Percentiles rank a stretch among this genome's conserved stretches.
phyloP scores from a whole-genome alignment of 2,329 filamentous ascomycete species.

The Ophiostoma fasciatum region DNA sequence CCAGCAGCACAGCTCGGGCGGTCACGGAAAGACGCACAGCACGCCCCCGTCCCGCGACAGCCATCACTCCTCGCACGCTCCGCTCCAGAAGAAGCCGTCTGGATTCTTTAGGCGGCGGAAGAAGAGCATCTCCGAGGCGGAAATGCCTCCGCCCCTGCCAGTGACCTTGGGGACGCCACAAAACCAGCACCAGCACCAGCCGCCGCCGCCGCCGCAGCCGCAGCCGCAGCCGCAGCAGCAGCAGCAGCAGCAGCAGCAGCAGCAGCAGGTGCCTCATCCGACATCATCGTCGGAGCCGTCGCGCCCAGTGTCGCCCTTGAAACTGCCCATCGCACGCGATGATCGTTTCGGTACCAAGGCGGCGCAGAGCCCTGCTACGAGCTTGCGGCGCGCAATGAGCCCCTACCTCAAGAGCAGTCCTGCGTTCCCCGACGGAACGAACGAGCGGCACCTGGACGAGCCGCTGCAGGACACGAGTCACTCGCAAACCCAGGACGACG shows the following conservation, averaged over 20 bases:
- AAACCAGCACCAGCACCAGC: neutral
- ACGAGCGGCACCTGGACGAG: neutral
- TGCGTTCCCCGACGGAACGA: conserved; percentile 1
- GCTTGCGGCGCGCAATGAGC: conserved; percentile 74
- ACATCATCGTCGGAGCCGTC: conserved; percentile 20
- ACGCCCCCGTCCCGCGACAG: conserved; percentile 38
- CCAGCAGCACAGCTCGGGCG: conserved; percentile 26
- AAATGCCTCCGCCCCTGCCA: conserved; percentile 42
- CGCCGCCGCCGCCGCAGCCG: too few species aligned
- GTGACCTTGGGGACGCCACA: conserved; percentile 17
- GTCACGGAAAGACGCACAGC: conserved; percentile 31
- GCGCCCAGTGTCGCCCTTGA: conserved; percentile 21
- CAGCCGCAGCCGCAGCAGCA: too few species aligned
- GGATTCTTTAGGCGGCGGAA: conserved; percentile 91
- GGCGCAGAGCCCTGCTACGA: conserved; percentile 55
- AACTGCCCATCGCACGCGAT: conserved; percentile 18
- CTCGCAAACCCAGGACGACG: neutral
- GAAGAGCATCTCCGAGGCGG: conserved; percentile 63
- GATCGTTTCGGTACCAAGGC: conserved; percentile 18
- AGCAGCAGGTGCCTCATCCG: conserved; percentile 9
- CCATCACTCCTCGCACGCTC: conserved; percentile 28
- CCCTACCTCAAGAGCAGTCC: conserved; percentile 48
- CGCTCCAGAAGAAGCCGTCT: conserved; percentile 76
- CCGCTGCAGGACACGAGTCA: neutral
- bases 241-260: too few species aligned